Conservation (phyloP, 768 basidiomycete species). For the Kwoniella sp. region DNA sequence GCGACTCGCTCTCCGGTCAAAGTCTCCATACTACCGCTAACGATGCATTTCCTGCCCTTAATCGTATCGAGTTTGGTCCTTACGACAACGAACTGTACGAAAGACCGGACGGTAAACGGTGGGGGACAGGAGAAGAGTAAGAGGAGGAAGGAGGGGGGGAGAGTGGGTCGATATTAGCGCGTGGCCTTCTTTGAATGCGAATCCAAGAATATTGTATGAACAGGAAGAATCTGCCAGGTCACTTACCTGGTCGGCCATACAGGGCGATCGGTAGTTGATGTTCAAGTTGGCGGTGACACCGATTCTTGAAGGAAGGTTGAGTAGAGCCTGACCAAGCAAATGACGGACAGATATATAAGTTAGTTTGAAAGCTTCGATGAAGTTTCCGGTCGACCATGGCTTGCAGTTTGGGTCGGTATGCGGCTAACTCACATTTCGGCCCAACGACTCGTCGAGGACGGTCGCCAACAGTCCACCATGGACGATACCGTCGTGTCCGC, state of each 20-base stretch:
- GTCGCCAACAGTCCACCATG: slow-evolving; percentile 93
- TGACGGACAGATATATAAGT: background rate
- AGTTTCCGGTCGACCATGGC: too few relatives aligned
- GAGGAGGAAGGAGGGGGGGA: background rate
- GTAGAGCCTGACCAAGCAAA: slow-evolving; percentile 67
- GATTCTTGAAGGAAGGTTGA: slow-evolving; percentile 81
- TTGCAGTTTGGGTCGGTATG: background rate
- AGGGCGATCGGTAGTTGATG: slow-evolving; percentile 82
- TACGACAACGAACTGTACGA: slow-evolving; percentile 75
- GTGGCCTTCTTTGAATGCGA: background rate
- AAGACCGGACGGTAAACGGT: background rate
- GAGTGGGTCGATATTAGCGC: background rate
- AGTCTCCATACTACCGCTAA: slow-evolving; percentile 74
- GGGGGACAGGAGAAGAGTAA: background rate
- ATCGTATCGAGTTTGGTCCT: slow-evolving; percentile 68
- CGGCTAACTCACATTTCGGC: slow-evolving; percentile 66
- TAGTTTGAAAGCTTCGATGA: background rate
- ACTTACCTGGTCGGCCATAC: slow-evolving; percentile 79
- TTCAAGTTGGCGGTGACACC: slow-evolving; percentile 88
- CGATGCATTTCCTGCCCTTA: slow-evolving; percentile 76
- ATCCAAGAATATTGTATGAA: too few relatives aligned
- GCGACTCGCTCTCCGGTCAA: slow-evolving; percentile 78
- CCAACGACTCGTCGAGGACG: slow-evolving; percentile 80
- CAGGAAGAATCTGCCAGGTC: background rate
- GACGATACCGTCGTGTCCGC: slow-evolving; percentile 86